Base-by-base conservation (phyloP, 2,329 filamentous ascomycete species). In the Beauveria varroae region DNA sequence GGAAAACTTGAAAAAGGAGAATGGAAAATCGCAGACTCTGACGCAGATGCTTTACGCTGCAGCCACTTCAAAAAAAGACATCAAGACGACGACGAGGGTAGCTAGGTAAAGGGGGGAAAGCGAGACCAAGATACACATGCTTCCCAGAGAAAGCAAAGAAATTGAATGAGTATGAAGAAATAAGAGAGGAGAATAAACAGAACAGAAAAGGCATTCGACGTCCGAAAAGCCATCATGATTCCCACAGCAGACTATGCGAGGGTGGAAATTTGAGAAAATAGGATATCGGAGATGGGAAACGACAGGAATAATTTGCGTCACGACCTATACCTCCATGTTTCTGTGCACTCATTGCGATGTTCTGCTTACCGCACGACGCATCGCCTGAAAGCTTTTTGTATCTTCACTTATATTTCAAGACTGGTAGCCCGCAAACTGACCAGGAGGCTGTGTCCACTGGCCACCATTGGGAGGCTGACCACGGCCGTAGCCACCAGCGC, bases 401-500 rank as follows among this genome's bases (percentile, higher is more conserved):
- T 50, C 18, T 26, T 50, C 18, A 26, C 20, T 28, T 20, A 64
- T 65, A 62, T 63, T 64, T 72, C 80, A 87, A 65, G 82, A 82
- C 74, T 86, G 85, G 73, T 87, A 88, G 64, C 83, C 80, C 65
- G 81, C 80, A 71, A 86, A 87, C 63, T 85, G 83, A 60, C 78
- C 78, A 28, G 77, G 77, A 57, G 76, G 75, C 70, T 82, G 79
- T 60, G 75, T 73, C 83, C 83, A 84, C 69, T 83, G 81, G 64
- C 78, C 72, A 37, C 56, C 70, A 65, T 81, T 83, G 46, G 82
- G 80, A 69, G 83, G 80, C 68, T 86, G 83, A 66, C 90, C 91
- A 72, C 91, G 90, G 65, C 90, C 91, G 71, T 92, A 96, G 64
- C 91, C 91, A 68, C 90, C 91, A 68, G 90, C 89, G 71, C 88